Percentiles rank a stretch among this genome's conserved stretches.
phyloP scores from a whole-genome alignment of 129 eudicot genomes.

The Chrysanthemum seticuspe region DNA sequence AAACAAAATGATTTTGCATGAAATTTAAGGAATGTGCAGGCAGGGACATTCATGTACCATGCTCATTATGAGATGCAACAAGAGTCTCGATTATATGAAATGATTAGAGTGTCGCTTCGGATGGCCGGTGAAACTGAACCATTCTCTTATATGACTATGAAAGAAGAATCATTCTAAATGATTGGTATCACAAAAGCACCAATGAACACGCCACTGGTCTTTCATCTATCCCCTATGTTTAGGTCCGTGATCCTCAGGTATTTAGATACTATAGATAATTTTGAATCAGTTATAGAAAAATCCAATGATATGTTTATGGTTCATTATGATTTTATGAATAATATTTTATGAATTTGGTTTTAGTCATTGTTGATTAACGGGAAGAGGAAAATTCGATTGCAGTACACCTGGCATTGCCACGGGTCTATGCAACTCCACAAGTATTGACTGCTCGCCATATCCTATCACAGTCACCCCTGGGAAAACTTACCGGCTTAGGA shows the following conservation, averaged over 20 bases:
- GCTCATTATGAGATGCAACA: constrained; percentile 94
- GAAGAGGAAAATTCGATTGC: constrained; percentile 72
- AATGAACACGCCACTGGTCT: constrained; percentile 70
- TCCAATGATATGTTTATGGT: background rate
- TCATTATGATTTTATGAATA: too few species aligned
- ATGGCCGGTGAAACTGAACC: constrained; percentile 65
- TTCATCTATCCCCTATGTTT: constrained; percentile 60
- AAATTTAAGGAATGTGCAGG: constrained; percentile 29
- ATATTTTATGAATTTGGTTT: constrained; percentile 12
- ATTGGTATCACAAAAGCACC: constrained; percentile 85
- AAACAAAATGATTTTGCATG: constrained; percentile 28
- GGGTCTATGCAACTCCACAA: constrained; percentile 48
- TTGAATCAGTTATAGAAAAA: background rate
- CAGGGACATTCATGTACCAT: constrained; percentile 88
- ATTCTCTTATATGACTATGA: constrained; percentile 69
- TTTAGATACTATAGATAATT: background rate
- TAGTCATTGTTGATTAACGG: constrained; percentile 86
- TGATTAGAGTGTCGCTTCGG: constrained; percentile 52
- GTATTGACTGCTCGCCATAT: constrained; percentile 64
- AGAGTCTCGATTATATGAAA: constrained; percentile 71
- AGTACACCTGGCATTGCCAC: constrained; percentile 31
- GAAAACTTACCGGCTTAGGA: constrained; percentile 75
- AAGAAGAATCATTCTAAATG: constrained; percentile 62
- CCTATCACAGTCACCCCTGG: constrained; percentile 67
- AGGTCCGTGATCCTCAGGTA: constrained; percentile 97